Evolutionary conservation across 331 rosid species (phyloP).

Genomic region (Malus hybrid): DNA sequence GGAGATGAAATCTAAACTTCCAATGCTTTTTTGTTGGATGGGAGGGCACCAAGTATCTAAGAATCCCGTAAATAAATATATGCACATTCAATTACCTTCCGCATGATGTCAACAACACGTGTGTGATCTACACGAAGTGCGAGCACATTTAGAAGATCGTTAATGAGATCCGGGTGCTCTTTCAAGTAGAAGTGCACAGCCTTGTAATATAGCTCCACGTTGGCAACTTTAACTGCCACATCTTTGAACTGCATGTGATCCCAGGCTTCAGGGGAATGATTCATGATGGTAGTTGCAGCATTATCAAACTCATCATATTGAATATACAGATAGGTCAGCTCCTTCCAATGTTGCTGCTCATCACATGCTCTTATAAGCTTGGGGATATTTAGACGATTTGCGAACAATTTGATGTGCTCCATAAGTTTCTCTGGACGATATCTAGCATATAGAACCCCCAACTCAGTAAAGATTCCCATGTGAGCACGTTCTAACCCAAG

Average conservation of each 20-base stretch:
- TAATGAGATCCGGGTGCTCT: conserved; percentile 97
- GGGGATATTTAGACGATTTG: conserved; percentile 93
- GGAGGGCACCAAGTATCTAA: neutral
- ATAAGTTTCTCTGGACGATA: conserved; percentile 97
- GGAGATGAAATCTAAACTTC: neutral
- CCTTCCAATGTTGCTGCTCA: conserved; percentile 98
- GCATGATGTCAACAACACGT: conserved; percentile 97
- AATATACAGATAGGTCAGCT: conserved; percentile 90
- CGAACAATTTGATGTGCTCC: conserved; percentile 96
- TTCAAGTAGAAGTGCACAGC: conserved; percentile 98
- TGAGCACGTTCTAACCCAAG: conserved; percentile 97
- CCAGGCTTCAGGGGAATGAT: conserved; percentile 99
- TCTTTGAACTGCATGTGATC: conserved; percentile 99
- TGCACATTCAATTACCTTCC: conserved; percentile 51
- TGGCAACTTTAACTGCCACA: conserved; percentile 88
- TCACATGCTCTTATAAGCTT: conserved; percentile 98
- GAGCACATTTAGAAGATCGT: conserved; percentile 92
- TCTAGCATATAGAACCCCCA: conserved; percentile 98
- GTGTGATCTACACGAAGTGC: conserved; percentile 99
- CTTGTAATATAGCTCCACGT: conserved; percentile 91
- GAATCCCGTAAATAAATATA: neutral
- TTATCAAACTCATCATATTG: conserved; percentile 98
- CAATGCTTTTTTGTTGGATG: no score
- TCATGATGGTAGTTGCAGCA: conserved; percentile 99
- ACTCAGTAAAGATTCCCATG: conserved; percentile 98